Evolutionary conservation across 805 yeast genomes (phyloP).

Genomic region (Yamadazyma nakazawae): DNA sequence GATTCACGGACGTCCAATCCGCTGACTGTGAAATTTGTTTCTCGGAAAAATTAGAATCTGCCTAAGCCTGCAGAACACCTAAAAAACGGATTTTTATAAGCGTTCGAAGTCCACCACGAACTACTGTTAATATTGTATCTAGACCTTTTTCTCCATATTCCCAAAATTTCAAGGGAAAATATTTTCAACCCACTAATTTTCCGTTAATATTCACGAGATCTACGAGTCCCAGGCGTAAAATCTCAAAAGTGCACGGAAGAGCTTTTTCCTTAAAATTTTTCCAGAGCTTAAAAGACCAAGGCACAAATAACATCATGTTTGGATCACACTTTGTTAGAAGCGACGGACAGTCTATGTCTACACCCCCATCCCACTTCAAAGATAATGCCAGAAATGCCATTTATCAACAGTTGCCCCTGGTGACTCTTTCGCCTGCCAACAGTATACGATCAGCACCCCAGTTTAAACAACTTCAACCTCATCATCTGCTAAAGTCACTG

Average conservation of each 20-base stretch:
- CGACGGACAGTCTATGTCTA: constrained; percentile 18
- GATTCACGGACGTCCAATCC: not conserved
- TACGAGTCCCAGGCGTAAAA: not conserved
- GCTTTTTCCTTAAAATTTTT: constrained; percentile 10
- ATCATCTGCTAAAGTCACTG: constrained; percentile 31
- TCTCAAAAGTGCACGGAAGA: constrained; percentile 8
- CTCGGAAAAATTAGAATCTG: not conserved
- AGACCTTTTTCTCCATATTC: not conserved
- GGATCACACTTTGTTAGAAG: constrained; percentile 27
- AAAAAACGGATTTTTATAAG: not conserved
- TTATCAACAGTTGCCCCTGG: constrained; percentile 37
- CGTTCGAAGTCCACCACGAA: not conserved
- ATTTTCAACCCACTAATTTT: not conserved
- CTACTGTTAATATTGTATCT: not conserved
- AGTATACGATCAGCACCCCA: constrained; percentile 42
- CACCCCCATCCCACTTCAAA: constrained; percentile 39
- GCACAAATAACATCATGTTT: constrained; percentile 20
- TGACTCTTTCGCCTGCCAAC: constrained; percentile 23
- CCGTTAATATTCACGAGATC: constrained; percentile 1
- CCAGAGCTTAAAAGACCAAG: constrained; percentile 3
- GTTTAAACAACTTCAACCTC: constrained; percentile 15
- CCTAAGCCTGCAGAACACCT: not conserved
- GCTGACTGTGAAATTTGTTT: not conserved
- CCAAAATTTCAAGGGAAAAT: not conserved
- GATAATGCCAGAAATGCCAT: constrained; percentile 44